A percentile compares a stretch with the other conserved stretches of the same genome.
phyloP scores from a whole-genome alignment of 768 basidiomycete species.

The Phylloporus arenicola region DNA sequence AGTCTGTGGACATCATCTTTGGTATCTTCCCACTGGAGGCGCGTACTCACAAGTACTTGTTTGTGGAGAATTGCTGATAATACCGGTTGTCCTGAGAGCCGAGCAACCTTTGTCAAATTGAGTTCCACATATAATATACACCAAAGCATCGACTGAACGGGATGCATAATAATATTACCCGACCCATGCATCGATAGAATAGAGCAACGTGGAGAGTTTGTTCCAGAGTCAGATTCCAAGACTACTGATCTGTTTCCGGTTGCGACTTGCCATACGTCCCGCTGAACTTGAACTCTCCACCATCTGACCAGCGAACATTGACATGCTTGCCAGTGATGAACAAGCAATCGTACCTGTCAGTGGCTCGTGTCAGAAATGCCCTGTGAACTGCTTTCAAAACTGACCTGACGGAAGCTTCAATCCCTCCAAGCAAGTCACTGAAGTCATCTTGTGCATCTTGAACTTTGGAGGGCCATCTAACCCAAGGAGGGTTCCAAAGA shows the following conservation, averaged over 20 bases:
- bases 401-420: slow-evolving; percentile 36
- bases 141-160: background rate
- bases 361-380: background rate
- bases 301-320: slow-evolving; percentile 42
- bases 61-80: slow-evolving; percentile 1
- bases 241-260: background rate
- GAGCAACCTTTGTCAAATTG: slow-evolving; percentile 8
- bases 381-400: background rate
- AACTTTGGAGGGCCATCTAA: slow-evolving; percentile 42
- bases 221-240: background rate
- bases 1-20: slow-evolving; percentile 41
- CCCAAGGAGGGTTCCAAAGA: slow-evolving; percentile 43
- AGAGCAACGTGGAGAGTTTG: background rate
- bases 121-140: slow-evolving; percentile 1
- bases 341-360: slow-evolving; percentile 35
- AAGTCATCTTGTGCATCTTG: slow-evolving; percentile 48
- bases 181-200: background rate
- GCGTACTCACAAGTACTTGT: slow-evolving; percentile 12
- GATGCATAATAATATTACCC: background rate
- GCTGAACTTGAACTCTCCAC: slow-evolving; percentile 55
- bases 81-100: slow-evolving; percentile 20
- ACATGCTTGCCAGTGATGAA: slow-evolving; percentile 38
- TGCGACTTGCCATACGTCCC: slow-evolving; percentile 38
- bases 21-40: slow-evolving; percentile 61
- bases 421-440: slow-evolving; percentile 27